These are phyloP conservation scores for Thelonectria discophora DNA, from an alignment of 2,329 filamentous ascomycete genomes.

Conservation along the genomic window DNA sequence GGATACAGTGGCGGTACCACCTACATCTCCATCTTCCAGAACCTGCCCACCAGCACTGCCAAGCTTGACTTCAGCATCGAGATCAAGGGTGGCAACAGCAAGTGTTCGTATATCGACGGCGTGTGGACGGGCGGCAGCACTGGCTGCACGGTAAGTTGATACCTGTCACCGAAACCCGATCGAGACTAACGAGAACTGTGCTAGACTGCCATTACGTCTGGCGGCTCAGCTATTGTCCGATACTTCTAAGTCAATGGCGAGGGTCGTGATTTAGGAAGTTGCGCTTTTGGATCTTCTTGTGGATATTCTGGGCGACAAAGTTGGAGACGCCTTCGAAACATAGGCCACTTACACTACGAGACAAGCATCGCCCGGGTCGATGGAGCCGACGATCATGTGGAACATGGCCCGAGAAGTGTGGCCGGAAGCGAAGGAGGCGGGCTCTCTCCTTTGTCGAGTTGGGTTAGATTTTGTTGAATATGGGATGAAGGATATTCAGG, in stretches of 20 bases:
- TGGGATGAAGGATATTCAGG: constrained; percentile 29
- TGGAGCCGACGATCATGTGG: constrained; percentile 18
- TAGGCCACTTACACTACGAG: constrained; percentile 33
- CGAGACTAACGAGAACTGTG: constrained; percentile 30
- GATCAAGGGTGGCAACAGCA: constrained; percentile 68
- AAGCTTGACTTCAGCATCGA: constrained; percentile 81
- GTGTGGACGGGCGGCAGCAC: constrained; percentile 64
- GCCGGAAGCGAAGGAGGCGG: constrained; percentile 24
- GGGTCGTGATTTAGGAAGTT: constrained; percentile 30
- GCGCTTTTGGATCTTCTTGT: constrained; percentile 48
- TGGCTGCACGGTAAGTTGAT: constrained; percentile 82
- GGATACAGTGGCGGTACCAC: constrained; percentile 73
- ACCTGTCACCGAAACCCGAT: no score
- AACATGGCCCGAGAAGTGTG: neutral
- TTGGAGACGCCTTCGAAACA: constrained; percentile 33
- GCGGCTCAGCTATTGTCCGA: constrained; percentile 55
- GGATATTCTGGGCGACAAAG: constrained; percentile 45
- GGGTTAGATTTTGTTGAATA: constrained; percentile 35
- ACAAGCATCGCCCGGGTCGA: constrained; percentile 25
- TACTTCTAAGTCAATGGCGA: constrained; percentile 48
- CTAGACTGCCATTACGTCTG: constrained; percentile 55
- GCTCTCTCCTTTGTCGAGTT: constrained; percentile 36
- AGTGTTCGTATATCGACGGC: constrained; percentile 74
- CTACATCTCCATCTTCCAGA: constrained; percentile 86
- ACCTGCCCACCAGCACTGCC: constrained; percentile 76